A percentile compares a stretch with the other conserved stretches of the same genome.
phyloP scores from a whole-genome alignment of 495 filamentous ascomycete species.

The Aspergillus carlsbadensis region DNA sequence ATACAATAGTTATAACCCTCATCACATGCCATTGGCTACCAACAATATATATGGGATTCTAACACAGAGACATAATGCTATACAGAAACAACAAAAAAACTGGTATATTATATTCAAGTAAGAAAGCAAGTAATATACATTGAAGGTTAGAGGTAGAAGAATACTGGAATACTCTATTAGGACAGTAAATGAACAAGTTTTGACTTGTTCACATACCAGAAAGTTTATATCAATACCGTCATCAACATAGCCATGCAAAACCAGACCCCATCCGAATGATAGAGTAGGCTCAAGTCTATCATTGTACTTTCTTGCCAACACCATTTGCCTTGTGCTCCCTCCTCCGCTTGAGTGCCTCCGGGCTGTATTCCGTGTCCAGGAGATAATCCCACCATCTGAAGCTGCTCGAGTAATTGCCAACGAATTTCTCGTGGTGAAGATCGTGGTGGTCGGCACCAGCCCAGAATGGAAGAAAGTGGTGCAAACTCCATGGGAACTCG shows the following conservation, averaged over 20 bases:
- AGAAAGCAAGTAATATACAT: neutral
- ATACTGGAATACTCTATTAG: neutral
- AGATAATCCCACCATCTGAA: conserved; percentile 99
- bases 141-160: neutral
- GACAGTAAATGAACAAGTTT: neutral
- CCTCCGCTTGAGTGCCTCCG: conserved; percentile 80
- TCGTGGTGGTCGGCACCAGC: conserved; percentile 97
- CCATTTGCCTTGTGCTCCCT: conserved; percentile 73
- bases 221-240: neutral
- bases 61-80: neutral
- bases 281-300: conserved; percentile 4
- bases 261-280: neutral
- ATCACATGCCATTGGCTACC: too few species aligned
- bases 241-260: neutral
- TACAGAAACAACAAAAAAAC: neutral
- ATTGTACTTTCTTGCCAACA: conserved; percentile 55
- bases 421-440: conserved; percentile 93
- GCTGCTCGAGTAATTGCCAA: conserved; percentile 95
- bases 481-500: conserved; percentile 95
- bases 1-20: too few species aligned
- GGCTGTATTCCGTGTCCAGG: conserved; percentile 89
- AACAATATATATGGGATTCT: neutral
- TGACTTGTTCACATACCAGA: neutral
- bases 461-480: conserved; percentile 97
- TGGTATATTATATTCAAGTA: conserved; percentile 1